These are phyloP conservation scores for Amoeboaphelidium protococcarum DNA, from an alignment of 371 early-diverging fungal genomes.

Conservation along the genomic window DNA sequence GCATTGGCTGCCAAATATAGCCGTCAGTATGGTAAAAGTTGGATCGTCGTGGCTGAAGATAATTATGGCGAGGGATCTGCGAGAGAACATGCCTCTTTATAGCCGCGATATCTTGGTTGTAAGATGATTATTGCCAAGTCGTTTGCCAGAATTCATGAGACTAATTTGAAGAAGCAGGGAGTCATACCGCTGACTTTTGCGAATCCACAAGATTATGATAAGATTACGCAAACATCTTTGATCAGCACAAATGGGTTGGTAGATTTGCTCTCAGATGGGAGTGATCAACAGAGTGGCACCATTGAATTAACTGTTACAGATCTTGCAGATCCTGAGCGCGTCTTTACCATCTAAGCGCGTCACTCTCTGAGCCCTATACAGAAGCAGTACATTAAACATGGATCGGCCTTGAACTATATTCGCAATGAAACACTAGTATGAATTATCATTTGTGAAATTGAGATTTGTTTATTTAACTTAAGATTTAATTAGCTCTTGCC, in stretches of 20 bases:
- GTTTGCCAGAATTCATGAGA: conserved; percentile 93
- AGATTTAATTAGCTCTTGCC: too few species aligned
- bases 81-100: conserved; percentile 88
- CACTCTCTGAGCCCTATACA: too few species aligned
- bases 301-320: too few species aligned
- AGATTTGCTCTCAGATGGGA: too few species aligned
- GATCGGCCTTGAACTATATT: too few species aligned
- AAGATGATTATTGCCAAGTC: conserved; percentile 58
- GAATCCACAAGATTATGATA: conserved; percentile 47
- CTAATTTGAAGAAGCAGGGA: conserved; percentile 95
- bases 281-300: too few species aligned
- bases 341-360: too few species aligned
- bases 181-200: conserved; percentile 75
- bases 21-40: neutral
- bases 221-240: conserved; percentile 42
- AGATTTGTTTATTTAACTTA: too few species aligned
- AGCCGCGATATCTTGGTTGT: conserved; percentile 75
- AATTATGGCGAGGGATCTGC: conserved; percentile 96
- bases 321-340: too few species aligned
- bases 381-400: too few species aligned
- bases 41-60: conserved; percentile 21
- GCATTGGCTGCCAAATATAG: neutral
- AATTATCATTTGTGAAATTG: too few species aligned
- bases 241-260: conserved; percentile 49
- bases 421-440: too few species aligned